Base-by-base conservation (phyloP, 108 stramenopile genomes). In the Cyclotella baltica region DNA sequence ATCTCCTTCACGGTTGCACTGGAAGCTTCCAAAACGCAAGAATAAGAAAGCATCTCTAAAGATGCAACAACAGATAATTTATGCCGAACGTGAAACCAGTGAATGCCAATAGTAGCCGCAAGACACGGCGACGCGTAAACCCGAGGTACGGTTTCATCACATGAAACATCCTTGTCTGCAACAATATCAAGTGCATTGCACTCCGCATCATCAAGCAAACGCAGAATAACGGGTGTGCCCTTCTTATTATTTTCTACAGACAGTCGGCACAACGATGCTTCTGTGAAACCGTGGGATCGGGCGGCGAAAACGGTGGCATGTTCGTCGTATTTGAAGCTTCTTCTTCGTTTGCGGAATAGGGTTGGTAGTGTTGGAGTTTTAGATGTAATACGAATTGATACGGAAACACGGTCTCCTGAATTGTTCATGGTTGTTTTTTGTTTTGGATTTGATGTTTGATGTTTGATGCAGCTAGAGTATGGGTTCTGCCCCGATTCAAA, bases 81-180 rank as follows among this genome's bases (percentile, higher is more conserved):
- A 16, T 71, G 9, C n/a, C 50, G 73, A 8, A 29, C 35, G 47
- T 38, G 63, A 40, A 83, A 48, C 56, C 56, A 61, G 56, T 72
- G 81, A 15, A 83, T 8, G 33, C 83, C 83, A 16, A 83, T 35
- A 23, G 83, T 74, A 29, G 83, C 83, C 19, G 76, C 75, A 38
- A 83, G 71, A 47, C 76, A 83, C 22, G 83, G 83, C 13, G 76
- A 58, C 29, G 77, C 43, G 56, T 55, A 68, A 19, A 83, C 40
- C 30, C 13, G 66, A n/a, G 72, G 72, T 48, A 51, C 11, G 23
- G 37, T 20, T 59, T 2, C 36, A 55, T 65, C 64, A 33, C 27
- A 37, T 27, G 29, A 50, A 0, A 16, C 34, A 22, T 37, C 15
- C 19, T 29, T 1, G 62, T n/a, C 31, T 23, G 53, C 18, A 55